Conservation (phyloP, 139 green algal genomes). For the Chlamydomonas schloesseri region DNA sequence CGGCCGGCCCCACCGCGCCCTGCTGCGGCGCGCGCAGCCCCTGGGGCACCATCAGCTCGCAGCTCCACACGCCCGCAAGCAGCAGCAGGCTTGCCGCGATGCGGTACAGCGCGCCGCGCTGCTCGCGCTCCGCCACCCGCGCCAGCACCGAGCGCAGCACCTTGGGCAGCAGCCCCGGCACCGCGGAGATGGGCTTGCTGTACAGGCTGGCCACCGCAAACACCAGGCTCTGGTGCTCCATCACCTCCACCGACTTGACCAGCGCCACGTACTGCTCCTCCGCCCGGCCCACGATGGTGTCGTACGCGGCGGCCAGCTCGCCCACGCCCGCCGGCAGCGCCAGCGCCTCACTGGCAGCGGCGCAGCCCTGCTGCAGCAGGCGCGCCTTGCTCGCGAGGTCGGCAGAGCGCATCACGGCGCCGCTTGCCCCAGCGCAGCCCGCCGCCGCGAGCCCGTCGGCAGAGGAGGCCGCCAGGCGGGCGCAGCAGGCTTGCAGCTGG, state of each 20-base stretch:
- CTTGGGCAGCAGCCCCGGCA: not conserved
- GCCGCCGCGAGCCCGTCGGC: not conserved
- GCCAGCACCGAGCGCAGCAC: not conserved
- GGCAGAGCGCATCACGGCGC: not conserved
- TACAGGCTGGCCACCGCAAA: constrained; percentile 10
- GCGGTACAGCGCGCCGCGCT: not conserved
- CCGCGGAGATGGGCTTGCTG: not conserved
- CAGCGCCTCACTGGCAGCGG: not conserved
- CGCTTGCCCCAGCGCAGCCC: not conserved
- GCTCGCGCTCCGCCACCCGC: not conserved
- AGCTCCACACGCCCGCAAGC: not conserved
- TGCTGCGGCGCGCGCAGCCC: not conserved
- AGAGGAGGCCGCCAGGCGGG: not conserved
- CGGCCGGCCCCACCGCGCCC: not conserved
- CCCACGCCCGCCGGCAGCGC: not conserved
- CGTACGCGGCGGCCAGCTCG: not conserved
- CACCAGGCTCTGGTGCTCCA: constrained; percentile 14
- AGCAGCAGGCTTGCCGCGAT: not conserved
- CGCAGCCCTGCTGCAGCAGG: not conserved
- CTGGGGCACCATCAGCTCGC: not conserved
- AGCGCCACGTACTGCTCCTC: not conserved
- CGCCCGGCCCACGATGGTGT: not conserved
- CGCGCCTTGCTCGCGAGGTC: not conserved
- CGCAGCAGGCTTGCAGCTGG: not conserved
- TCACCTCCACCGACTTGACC: not conserved